Base-by-base conservation (phyloP, 257 asterid species). In the Paraleonurus japonicus region DNA sequence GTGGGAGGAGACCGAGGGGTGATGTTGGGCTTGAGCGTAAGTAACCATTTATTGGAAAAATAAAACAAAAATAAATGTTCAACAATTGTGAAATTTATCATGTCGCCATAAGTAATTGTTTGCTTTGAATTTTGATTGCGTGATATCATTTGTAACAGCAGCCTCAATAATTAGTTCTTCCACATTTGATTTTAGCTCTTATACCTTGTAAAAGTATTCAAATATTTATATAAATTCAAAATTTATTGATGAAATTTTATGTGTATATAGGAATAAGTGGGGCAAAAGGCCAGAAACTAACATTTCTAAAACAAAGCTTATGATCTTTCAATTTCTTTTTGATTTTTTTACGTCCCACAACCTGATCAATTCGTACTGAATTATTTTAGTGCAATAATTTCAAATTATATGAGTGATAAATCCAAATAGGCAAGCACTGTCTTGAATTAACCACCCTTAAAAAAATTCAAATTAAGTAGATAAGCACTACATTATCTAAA, bases 151-250 rank as follows among this genome's bases (percentile, higher is more conserved):
- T 53, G 61, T 10, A 7, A 37, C 39, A 26, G 65, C 51, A 57
- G 11, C 17, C 39, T 35, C 65, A 75, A n/a, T 61, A 66, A 26
- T 69, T 68, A 75, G 69, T 65, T 74, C 32, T 24, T 67, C 47
- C 26, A 47, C 17, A 32, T 47, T 45, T 74, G 43, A 58, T 67
- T 66, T 67, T 51, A 16, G 35, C 26, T 72, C 55, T 32, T 72
- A 3, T 60, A 50, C 26, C 55, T 62, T 9, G 5, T 5, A 35
- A 20, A 50, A 22, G 20, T 10, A 41, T 70, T 23, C 57, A 15
- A 35, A 8, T 35, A 13, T 41, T 9, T 41, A 41, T 41, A 37
- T 9, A 8, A 37, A 37, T 0, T 8, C 7, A 5, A 7, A 5
- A 33, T 33, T 33, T 33, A 33, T 33, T 33, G 9, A 39, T 9